Conservation (phyloP, 2,329 filamentous ascomycete genomes). For the Rhexocercosporidium sp. region DNA sequence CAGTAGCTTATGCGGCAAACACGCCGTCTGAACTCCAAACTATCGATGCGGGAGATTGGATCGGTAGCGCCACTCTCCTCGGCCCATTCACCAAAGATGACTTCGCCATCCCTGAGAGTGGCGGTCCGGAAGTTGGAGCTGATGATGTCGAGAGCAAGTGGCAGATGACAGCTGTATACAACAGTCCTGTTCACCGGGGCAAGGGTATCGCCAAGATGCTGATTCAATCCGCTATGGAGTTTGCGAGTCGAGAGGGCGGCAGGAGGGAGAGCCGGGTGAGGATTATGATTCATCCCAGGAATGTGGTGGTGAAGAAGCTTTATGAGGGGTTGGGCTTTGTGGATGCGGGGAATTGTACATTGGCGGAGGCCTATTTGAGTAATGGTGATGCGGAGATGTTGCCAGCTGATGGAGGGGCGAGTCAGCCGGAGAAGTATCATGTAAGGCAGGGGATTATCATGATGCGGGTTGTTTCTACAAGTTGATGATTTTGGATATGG, state of each 20-base stretch:
- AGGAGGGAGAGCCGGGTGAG: conserved; percentile 32
- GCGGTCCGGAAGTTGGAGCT: conserved; percentile 28
- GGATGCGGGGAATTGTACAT: conserved; percentile 38
- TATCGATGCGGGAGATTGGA: conserved; percentile 37
- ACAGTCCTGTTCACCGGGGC: conserved; percentile 29
- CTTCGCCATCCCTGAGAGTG: conserved; percentile 38
- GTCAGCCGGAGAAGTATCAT: conserved; percentile 33
- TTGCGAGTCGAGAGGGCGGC: conserved; percentile 28
- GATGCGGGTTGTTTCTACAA: conserved; percentile 18
- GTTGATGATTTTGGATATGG: neutral
- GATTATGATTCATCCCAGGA: conserved; percentile 41
- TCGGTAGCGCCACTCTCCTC: conserved; percentile 42
- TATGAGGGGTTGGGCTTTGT: conserved; percentile 41
- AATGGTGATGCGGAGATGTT: conserved; percentile 42
- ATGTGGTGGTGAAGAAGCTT: conserved; percentile 36
- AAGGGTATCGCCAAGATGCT: conserved; percentile 35
- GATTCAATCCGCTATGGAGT: conserved; percentile 27
- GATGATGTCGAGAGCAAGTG: conserved; percentile 39
- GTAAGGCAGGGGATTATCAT: conserved; percentile 32
- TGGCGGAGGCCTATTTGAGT: conserved; percentile 40
- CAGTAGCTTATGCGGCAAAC: conserved; percentile 31
- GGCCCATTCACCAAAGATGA: conserved; percentile 36
- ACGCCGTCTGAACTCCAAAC: conserved; percentile 28
- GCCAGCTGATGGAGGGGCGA: conserved; percentile 34
- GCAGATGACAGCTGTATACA: conserved; percentile 37